A percentile compares a stretch with the other conserved stretches of the same genome.
These are phyloP conservation scores for Thelephora ganbajun DNA, from an alignment of 768 basidiomycete species.

Conservation along the genomic window DNA sequence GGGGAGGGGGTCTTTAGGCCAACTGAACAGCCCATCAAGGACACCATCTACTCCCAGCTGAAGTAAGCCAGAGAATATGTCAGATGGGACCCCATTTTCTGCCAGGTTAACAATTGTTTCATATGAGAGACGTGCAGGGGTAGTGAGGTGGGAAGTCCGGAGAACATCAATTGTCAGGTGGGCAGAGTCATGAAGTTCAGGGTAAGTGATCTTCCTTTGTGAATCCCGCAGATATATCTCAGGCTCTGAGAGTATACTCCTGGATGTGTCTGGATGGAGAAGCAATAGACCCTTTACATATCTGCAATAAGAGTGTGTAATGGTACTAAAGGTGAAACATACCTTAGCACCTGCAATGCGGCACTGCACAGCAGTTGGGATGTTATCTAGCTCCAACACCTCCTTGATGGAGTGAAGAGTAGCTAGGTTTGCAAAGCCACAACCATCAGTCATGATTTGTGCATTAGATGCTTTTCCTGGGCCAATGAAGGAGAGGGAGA, in stretches of 20 bases:
- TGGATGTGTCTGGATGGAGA: constrained; percentile 10
- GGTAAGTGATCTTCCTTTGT: constrained; percentile 23
- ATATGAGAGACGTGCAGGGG: constrained; percentile 31
- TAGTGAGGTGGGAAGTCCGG: constrained; percentile 31
- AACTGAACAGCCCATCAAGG: constrained; percentile 13
- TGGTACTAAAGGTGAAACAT: neutral
- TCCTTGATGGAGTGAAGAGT: constrained; percentile 20
- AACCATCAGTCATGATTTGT: constrained; percentile 53
- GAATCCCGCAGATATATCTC: constrained; percentile 17
- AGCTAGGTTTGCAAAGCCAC: constrained; percentile 51
- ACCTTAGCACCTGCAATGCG: constrained; percentile 19
- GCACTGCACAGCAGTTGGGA: constrained; percentile 17
- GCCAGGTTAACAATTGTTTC: constrained; percentile 52
- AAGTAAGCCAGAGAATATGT: constrained; percentile 21
- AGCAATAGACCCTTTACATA: constrained; percentile 16
- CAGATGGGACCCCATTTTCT: constrained; percentile 43
- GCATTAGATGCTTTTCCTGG: constrained; percentile 13
- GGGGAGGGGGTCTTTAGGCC: constrained; percentile 5
- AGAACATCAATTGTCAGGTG: constrained; percentile 41
- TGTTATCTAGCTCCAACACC: constrained; percentile 10
- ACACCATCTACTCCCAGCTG: constrained; percentile 12
- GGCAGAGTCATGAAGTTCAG: constrained; percentile 21
- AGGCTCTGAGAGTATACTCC: constrained; percentile 6
- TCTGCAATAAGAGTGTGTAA: neutral
- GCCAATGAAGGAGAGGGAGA: constrained; percentile 11